Evolutionary conservation across 148 eudicot genomes (phyloP).

Genomic region (Amaranthus cruentus): DNA sequence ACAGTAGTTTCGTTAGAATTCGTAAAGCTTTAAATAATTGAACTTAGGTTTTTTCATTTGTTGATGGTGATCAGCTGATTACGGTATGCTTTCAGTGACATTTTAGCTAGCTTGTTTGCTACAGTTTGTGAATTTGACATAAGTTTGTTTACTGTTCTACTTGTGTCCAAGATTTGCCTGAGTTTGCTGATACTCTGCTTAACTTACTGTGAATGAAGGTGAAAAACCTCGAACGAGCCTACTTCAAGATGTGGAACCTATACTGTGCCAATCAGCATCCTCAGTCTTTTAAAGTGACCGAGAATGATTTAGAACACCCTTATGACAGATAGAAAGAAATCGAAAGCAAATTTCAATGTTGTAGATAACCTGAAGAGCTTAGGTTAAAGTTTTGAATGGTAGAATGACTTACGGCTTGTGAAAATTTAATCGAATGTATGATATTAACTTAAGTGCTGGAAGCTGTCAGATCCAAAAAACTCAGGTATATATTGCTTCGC

Average conservation of each 20-base stretch:
- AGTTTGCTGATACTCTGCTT: constrained; percentile 6
- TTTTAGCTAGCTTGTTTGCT: no score
- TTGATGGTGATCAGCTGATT: no score
- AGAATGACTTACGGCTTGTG: constrained; percentile 17
- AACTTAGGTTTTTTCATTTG: no score
- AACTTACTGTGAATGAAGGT: constrained; percentile 40
- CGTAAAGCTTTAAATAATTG: no score
- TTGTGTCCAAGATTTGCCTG: background rate
- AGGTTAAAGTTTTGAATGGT: constrained; percentile 16
- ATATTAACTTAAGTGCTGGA: constrained; percentile 25
- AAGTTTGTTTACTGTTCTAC: background rate
- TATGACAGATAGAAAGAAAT: constrained; percentile 39
- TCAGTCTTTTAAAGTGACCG: constrained; percentile 68
- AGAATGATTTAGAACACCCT: constrained; percentile 68
- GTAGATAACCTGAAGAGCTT: constrained; percentile 38
- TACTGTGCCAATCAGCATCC: constrained; percentile 79
- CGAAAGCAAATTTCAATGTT: constrained; percentile 18
- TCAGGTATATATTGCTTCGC: constrained; percentile 31
- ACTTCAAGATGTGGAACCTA: constrained; percentile 87
- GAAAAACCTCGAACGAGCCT: constrained; percentile 77
- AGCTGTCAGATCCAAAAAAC: constrained; percentile 23
- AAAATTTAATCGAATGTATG: constrained; percentile 21
- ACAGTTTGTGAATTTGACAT: no score
- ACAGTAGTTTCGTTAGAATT: no score
- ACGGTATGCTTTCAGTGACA: no score